Conservation (phyloP, 2,329 filamentous ascomycete species). For the Venturia aucupariae region DNA sequence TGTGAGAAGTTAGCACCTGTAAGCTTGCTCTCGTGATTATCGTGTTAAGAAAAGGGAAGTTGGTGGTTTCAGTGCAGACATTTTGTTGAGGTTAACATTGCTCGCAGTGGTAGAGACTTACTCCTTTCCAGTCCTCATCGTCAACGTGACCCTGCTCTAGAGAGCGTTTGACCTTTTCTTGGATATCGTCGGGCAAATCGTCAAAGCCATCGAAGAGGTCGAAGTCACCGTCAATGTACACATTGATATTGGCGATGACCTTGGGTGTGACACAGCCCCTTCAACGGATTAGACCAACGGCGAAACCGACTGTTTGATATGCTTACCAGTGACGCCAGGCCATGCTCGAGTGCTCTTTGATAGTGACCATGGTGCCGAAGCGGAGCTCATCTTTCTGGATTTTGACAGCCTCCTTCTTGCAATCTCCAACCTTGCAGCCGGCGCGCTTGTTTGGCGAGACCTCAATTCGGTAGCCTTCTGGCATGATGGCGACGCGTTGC, state of each 20-base stretch:
- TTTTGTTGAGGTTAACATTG: too few species aligned
- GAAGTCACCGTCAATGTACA: slow-evolving; percentile 48
- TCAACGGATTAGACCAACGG: background rate
- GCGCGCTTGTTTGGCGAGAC: slow-evolving; percentile 62
- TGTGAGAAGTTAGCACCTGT: slow-evolving; percentile 26
- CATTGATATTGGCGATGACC: slow-evolving; percentile 57
- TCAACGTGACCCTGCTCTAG: slow-evolving; percentile 72
- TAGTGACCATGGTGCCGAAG: slow-evolving; percentile 62
- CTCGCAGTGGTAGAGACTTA: slow-evolving; percentile 39
- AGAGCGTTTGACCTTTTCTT: slow-evolving; percentile 65
- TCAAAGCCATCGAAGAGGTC: slow-evolving; percentile 73
- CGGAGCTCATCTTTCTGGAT: slow-evolving; percentile 72
- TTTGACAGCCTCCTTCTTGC: slow-evolving; percentile 61
- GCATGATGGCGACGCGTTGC: slow-evolving; percentile 1
- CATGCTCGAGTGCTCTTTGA: slow-evolving; percentile 54
- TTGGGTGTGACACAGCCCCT: slow-evolving; percentile 86
- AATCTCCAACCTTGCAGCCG: slow-evolving; percentile 61
- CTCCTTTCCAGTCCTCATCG: slow-evolving; percentile 79
- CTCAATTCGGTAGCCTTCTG: slow-evolving; percentile 43
- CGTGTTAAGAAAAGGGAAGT: too few species aligned
- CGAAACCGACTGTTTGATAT: background rate
- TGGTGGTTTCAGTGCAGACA: too few species aligned
- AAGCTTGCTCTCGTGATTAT: background rate
- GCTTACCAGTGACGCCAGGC: slow-evolving; percentile 77
- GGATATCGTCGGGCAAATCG: slow-evolving; percentile 57